Conservation (phyloP, 164 flowering plant genomes). For the Liriodendron chinense region DNA sequence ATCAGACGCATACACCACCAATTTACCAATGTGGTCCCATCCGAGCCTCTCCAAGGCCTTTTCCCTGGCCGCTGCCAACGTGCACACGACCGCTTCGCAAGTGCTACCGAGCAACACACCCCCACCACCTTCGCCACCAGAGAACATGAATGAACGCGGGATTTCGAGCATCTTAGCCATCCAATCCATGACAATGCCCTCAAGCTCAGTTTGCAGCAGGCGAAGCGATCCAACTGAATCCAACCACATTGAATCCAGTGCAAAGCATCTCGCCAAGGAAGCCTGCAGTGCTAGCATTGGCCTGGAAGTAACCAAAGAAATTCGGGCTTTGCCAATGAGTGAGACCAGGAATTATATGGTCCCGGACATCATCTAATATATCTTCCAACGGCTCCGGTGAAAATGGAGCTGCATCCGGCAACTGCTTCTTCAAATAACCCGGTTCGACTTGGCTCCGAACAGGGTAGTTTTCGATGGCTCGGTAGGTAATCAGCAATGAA, state of each 20-base stretch:
- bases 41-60: conserved; percentile 21
- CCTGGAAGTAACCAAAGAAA: conserved; percentile 57
- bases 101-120: conserved; percentile 57
- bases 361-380: conserved; percentile 34
- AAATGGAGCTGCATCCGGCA: conserved; percentile 36
- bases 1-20: conserved; percentile 55
- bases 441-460: conserved; percentile 50
- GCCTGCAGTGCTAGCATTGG: conserved; percentile 47
- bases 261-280: conserved; percentile 58
- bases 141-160: conserved; percentile 42
- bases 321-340: conserved; percentile 64
- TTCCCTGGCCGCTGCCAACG: conserved; percentile 50
- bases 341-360: conserved; percentile 46
- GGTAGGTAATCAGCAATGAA: conserved; percentile 59
- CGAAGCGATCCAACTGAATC: conserved; percentile 58
- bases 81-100: conserved; percentile 45
- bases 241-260: conserved; percentile 46
- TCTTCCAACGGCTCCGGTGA: conserved; percentile 37
- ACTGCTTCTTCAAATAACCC: conserved; percentile 30
- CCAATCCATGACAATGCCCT: conserved; percentile 31
- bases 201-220: conserved; percentile 65
- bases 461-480: conserved; percentile 40
- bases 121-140: conserved; percentile 39
- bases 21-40: conserved; percentile 13
- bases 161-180: conserved; percentile 48